These are phyloP conservation scores for Hypoxylon intermedium DNA, from an alignment of 495 filamentous ascomycete species.

Conservation along the genomic window DNA sequence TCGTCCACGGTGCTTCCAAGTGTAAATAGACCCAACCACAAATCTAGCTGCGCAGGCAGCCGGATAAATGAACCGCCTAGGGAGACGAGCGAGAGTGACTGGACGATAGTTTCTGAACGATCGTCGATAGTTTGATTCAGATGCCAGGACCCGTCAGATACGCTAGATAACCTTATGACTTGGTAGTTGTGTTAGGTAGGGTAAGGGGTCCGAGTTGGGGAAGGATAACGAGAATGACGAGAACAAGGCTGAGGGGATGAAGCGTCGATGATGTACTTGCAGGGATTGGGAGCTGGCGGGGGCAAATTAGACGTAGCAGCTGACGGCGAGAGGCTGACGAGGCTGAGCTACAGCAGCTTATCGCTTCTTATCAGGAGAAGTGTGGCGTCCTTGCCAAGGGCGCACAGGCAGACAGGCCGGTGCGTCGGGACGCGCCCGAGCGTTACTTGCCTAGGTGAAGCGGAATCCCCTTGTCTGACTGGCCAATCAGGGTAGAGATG, in stretches of 20 bases:
- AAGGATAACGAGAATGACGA: background rate
- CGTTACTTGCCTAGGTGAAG: background rate
- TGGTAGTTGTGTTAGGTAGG: background rate
- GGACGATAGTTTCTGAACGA: background rate
- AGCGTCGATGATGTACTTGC: slow-evolving; percentile 27
- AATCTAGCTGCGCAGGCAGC: background rate
- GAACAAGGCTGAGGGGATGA: slow-evolving; percentile 27
- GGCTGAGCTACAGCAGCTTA: slow-evolving; percentile 13
- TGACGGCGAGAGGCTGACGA: slow-evolving; percentile 31
- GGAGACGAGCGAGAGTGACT: too few relatives aligned
- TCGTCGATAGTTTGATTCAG: background rate
- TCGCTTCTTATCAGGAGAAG: background rate
- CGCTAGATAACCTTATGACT: slow-evolving; percentile 4
- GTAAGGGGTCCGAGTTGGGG: background rate
- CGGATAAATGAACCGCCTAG: slow-evolving; percentile 1
- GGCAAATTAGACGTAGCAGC: slow-evolving; percentile 16
- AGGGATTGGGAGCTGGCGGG: slow-evolving; percentile 29
- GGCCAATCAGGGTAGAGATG: background rate
- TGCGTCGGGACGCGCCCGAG: background rate
- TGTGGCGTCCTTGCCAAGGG: slow-evolving; percentile 21
- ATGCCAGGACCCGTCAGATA: background rate
- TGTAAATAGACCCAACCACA: background rate
- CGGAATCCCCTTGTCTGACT: background rate
- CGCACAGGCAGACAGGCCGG: background rate
- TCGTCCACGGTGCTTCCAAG: background rate